phyloP scores from a whole-genome alignment of 176 grass and related monocot genomes.

The Pontederia paniculata region DNA sequence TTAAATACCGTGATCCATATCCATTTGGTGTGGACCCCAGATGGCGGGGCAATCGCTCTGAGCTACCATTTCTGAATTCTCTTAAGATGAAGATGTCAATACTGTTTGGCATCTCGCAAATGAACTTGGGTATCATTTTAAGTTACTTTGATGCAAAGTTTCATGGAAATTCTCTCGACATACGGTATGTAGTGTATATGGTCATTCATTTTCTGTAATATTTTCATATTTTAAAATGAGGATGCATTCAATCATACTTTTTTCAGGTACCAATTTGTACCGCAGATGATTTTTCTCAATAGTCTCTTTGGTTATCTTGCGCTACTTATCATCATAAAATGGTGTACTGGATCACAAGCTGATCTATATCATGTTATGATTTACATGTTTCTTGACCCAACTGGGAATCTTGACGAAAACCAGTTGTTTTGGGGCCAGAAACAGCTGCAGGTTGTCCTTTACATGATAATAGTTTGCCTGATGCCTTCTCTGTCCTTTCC shows the following conservation, averaged over 20 bases:
- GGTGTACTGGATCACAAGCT: slow-evolving; percentile 90
- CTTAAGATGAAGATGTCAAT: slow-evolving; percentile 99
- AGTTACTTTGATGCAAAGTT: slow-evolving; percentile 97
- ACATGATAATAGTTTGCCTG: slow-evolving; percentile 11
- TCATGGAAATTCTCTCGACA: slow-evolving; percentile 82
- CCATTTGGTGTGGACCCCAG: slow-evolving; percentile 98
- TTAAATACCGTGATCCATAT: slow-evolving; percentile 83
- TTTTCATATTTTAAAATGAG: too few species aligned
- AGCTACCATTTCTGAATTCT: slow-evolving; percentile 96
- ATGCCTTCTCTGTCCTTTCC: slow-evolving; percentile 15
- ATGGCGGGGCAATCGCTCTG: slow-evolving; percentile 91
- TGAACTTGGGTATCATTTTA: slow-evolving; percentile 88
- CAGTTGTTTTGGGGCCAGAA: slow-evolving; percentile 95
- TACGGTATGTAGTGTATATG: slow-evolving; percentile 44
- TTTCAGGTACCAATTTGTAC: slow-evolving; percentile 89
- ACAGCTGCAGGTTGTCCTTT: slow-evolving; percentile 62
- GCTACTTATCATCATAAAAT: slow-evolving; percentile 89
- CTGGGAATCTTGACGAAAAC: slow-evolving; percentile 93
- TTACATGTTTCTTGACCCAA: slow-evolving; percentile 98
- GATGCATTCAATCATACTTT: background rate
- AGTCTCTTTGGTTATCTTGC: slow-evolving; percentile 97
- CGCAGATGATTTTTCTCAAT: slow-evolving; percentile 95
- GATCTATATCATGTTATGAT: slow-evolving; percentile 99
- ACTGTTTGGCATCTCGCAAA: slow-evolving; percentile 82
- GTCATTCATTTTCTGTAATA: slow-evolving; percentile 4